A percentile compares a stretch with the other conserved stretches of the same genome.
Evolutionary conservation across 768 basidiomycete genomes (phyloP).

Genomic region (Hebeloma cylindrosporum): DNA sequence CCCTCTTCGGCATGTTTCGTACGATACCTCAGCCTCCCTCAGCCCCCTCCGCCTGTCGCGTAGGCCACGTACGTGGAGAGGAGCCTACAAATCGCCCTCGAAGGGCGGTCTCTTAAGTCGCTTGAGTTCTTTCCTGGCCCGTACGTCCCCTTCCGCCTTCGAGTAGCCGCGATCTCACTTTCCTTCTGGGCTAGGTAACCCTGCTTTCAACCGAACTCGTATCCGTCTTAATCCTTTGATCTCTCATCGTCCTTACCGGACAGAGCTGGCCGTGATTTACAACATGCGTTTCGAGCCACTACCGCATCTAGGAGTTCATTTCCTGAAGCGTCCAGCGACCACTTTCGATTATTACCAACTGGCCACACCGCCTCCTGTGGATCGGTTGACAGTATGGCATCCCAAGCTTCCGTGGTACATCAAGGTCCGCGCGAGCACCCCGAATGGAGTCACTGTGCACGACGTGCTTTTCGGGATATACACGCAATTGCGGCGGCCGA

Average conservation of each 20-base stretch:
- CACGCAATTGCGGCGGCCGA: conserved; percentile 34
- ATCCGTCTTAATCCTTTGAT: conserved; percentile 13
- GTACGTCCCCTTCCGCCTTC: conserved; percentile 5
- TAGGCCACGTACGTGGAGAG: conserved; percentile 15
- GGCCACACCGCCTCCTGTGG: conserved; percentile 46
- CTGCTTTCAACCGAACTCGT: conserved; percentile 1
- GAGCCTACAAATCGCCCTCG: conserved; percentile 16
- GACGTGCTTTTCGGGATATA: conserved; percentile 49
- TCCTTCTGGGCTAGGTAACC: conserved; percentile 4
- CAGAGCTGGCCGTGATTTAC: not conserved
- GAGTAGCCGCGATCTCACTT: not conserved
- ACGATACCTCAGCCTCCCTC: not conserved
- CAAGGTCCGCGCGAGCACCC: conserved; percentile 39
- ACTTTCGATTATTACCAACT: conserved; percentile 24
- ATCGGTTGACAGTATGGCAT: conserved; percentile 48
- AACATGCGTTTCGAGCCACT: not conserved
- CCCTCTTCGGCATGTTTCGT: conserved; percentile 2
- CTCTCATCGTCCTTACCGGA: conserved; percentile 7
- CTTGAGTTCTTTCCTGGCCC: conserved; percentile 11
- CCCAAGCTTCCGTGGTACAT: conserved; percentile 54
- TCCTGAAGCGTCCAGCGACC: not conserved
- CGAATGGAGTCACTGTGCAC: conserved; percentile 46
- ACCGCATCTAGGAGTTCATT: not conserved
- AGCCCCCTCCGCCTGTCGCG: conserved; percentile 6
- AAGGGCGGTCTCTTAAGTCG: conserved; percentile 14